A percentile compares a stretch with the other conserved stretches of the same genome.
These are phyloP conservation scores for Aureobasidium sp. DNA, from an alignment of 2,329 filamentous ascomycete genomes.

Conservation along the genomic window DNA sequence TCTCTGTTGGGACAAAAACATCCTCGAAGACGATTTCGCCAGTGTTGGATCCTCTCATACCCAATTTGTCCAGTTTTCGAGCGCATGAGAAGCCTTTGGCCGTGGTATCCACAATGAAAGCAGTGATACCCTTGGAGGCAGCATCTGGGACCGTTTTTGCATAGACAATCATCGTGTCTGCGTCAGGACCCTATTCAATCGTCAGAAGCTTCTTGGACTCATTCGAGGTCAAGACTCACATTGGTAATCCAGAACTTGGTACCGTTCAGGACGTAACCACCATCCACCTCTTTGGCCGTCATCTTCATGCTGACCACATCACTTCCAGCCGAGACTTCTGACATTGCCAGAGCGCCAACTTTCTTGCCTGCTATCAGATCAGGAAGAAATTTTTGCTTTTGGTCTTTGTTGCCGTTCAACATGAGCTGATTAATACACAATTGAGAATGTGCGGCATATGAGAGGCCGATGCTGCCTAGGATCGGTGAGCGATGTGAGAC, in stretches of 20 bases:
- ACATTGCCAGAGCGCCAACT: constrained; percentile 90
- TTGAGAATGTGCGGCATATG: constrained; percentile 93
- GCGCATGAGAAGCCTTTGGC: constrained; percentile 75
- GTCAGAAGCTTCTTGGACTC: not conserved
- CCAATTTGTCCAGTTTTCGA: constrained; percentile 92
- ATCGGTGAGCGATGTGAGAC: not conserved
- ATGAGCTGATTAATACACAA: constrained; percentile 94
- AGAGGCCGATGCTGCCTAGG: constrained; percentile 65
- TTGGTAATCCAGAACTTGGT: constrained; percentile 99
- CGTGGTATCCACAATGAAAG: constrained; percentile 75
- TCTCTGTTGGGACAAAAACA: constrained; percentile 78
- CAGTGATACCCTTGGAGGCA: constrained; percentile 85
- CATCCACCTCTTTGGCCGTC: constrained; percentile 70
- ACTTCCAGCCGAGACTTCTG: constrained; percentile 79
- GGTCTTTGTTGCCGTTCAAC: constrained; percentile 71
- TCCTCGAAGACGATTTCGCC: constrained; percentile 87
- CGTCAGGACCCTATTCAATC: constrained; percentile 61
- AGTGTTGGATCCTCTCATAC: constrained; percentile 95
- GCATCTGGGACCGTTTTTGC: constrained; percentile 81
- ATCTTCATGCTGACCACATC: constrained; percentile 97
- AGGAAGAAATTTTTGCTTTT: constrained; percentile 76
- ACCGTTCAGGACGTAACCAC: constrained; percentile 78
- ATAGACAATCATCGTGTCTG: constrained; percentile 91
- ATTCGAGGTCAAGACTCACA: constrained; percentile 35
- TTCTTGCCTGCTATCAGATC: constrained; percentile 71